These are phyloP conservation scores for Ogataea polymorpha DNA, from an alignment of 805 yeast genomes.

Conservation along the genomic window DNA sequence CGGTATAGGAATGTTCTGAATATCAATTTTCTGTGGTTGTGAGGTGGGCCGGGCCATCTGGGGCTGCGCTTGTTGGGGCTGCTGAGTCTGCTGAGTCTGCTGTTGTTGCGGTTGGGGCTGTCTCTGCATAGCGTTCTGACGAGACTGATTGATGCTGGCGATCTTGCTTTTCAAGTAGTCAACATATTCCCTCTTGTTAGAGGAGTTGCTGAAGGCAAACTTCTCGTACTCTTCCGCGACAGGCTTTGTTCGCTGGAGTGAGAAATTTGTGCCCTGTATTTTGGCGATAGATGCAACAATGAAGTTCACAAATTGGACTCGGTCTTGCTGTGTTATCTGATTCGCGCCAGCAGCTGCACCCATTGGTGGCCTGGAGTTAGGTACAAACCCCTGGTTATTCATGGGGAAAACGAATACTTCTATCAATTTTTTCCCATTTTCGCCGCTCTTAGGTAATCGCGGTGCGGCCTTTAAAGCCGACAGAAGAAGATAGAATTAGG, in stretches of 20 bases:
- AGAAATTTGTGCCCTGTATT: slow-evolving; percentile 31
- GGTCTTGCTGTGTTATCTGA: slow-evolving; percentile 30
- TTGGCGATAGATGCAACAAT: slow-evolving; percentile 32
- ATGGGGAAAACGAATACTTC: slow-evolving; percentile 6
- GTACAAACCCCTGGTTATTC: slow-evolving; percentile 12
- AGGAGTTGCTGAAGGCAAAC: slow-evolving; percentile 56
- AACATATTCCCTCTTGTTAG: slow-evolving; percentile 55
- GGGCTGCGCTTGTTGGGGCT: slow-evolving; percentile 28
- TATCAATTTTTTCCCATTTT: slow-evolving; percentile 8
- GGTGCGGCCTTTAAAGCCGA: neutral
- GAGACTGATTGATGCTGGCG: slow-evolving; percentile 36
- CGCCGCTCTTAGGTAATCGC: slow-evolving; percentile 5
- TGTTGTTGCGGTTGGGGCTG: slow-evolving; percentile 25
- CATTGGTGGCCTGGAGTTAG: slow-evolving; percentile 3
- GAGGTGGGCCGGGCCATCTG: slow-evolving; percentile 10
- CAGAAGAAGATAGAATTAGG: neutral
- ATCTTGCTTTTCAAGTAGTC: slow-evolving; percentile 43
- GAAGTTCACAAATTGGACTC: slow-evolving; percentile 32
- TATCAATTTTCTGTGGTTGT: slow-evolving; percentile 32
- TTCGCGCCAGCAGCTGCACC: slow-evolving; percentile 6
- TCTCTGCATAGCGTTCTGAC: slow-evolving; percentile 21
- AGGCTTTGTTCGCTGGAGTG: slow-evolving; percentile 41
- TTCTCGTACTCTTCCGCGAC: slow-evolving; percentile 73
- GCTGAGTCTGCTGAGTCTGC: slow-evolving; percentile 27
- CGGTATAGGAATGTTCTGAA: slow-evolving; percentile 72